Evolutionary conservation across 176 grass and related monocot genomes (phyloP), one percentile per base, ranked within the genome.

Genomic region (Elaeis guineensis): DNA sequence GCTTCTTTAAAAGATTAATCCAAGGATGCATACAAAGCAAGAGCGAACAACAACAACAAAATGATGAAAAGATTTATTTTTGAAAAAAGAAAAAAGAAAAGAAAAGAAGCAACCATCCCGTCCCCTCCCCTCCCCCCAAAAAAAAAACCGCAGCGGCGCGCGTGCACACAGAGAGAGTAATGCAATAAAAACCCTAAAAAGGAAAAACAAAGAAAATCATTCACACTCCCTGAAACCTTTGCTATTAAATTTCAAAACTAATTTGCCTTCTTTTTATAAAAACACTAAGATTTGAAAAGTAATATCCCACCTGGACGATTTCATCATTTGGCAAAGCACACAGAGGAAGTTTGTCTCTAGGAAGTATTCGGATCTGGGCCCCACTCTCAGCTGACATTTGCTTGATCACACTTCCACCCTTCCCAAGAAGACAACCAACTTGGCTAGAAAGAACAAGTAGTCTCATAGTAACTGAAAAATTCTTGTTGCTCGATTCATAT

Each of bases 381-480:
- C 87, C 71, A 53, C 61, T 92, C 52, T 86, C 87, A 69, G 77
- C 73, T 23, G 82, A 89, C 71, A 98, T 81, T 81, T 88, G 79
- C 61, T 89, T 92, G 69, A 98, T 65, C 23, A 92, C 69, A 67
- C 77, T 80, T 59, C 84, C 93, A 17, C 71, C 71, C 66, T 86
- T 98, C 4, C 93, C 93, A 59, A 98, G 61, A 67, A 98, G 84
- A 52, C 73, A 89, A 49, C 93, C 93, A 4, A 90, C 93, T 77
- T 98, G 93, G 55, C 76, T 75, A 52, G 83, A 85, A 25, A 89
- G 75, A 56, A 98, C 83, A 78, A 98, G 58, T 69, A 98, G 76
- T 63, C 78, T 79, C 15, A 90, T 66, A 61, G 76, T 83, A 81
- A 98, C 76, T 76, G 64, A 29, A 23, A 65, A 67, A 64, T 50